These are phyloP conservation scores for Mycena indigotica DNA, from an alignment of 768 basidiomycete species.

Conservation along the genomic window DNA sequence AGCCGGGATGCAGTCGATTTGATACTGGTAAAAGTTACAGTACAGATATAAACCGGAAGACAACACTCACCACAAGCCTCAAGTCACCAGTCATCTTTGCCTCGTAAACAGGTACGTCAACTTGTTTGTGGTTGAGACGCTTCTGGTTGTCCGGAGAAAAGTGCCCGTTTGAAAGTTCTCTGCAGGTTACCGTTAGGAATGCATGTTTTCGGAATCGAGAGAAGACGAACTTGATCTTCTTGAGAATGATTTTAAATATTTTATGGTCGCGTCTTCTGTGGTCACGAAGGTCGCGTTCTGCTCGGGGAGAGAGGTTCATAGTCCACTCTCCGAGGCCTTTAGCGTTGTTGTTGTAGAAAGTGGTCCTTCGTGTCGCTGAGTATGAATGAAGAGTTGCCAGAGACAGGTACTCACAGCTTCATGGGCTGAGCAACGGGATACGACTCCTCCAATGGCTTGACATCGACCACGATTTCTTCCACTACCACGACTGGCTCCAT, in stretches of 20 bases:
- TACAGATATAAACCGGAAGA: not conserved
- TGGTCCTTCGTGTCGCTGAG: conserved; percentile 31
- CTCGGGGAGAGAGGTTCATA: conserved; percentile 55
- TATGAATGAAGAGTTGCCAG: not conserved
- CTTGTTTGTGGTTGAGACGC: conserved; percentile 45
- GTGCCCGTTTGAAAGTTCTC: conserved; percentile 69
- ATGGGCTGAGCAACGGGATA: conserved; percentile 56
- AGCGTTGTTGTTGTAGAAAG: conserved; percentile 59
- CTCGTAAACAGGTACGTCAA: conserved; percentile 62
- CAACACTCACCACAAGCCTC: conserved; percentile 48
- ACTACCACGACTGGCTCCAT: not conserved
- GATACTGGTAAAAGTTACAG: conserved; percentile 40
- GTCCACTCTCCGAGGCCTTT: conserved; percentile 67
- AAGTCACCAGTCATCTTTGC: conserved; percentile 64
- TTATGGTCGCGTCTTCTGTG: conserved; percentile 46
- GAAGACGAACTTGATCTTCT: conserved; percentile 63
- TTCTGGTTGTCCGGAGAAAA: conserved; percentile 74
- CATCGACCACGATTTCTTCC: conserved; percentile 2
- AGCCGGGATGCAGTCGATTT: conserved; percentile 48
- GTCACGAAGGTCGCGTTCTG: conserved; percentile 51
- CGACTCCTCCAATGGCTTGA: conserved; percentile 25
- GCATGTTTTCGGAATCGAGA: not conserved
- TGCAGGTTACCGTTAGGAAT: conserved; percentile 27
- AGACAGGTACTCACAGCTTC: conserved; percentile 43
- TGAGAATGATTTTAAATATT: conserved; percentile 56